These are phyloP conservation scores for Cladosporium halotolerans DNA, from an alignment of 2,329 filamentous ascomycete genomes.

Conservation along the genomic window DNA sequence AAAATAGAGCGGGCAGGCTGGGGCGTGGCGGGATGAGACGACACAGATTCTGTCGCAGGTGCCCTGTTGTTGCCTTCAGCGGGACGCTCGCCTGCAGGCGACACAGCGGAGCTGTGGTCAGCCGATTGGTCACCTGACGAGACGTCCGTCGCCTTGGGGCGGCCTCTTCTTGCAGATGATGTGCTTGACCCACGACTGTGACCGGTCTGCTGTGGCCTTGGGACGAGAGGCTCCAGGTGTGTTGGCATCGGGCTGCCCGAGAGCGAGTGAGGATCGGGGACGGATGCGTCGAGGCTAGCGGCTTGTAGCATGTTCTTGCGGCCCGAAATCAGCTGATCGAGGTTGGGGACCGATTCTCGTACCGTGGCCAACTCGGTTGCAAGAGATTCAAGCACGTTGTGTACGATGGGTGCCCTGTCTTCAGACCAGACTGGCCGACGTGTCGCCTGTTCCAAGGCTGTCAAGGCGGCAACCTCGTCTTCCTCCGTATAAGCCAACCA, in stretches of 20 bases:
- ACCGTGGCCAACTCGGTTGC: slow-evolving; percentile 38
- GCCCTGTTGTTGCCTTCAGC: slow-evolving; percentile 4
- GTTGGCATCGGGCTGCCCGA: slow-evolving; percentile 16
- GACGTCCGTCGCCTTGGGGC: slow-evolving; percentile 16
- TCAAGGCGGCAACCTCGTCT: slow-evolving; percentile 28
- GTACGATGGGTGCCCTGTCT: slow-evolving; percentile 33
- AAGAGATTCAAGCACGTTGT: slow-evolving; percentile 38
- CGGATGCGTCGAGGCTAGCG: slow-evolving; percentile 35
- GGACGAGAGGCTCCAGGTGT: neutral
- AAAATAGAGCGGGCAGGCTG: slow-evolving; percentile 18
- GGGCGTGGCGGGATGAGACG: neutral
- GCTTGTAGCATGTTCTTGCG: slow-evolving; percentile 46
- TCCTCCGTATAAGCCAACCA: slow-evolving; percentile 29
- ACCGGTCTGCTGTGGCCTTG: slow-evolving; percentile 7
- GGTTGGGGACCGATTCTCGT: slow-evolving; percentile 38
- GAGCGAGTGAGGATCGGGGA: slow-evolving; percentile 19
- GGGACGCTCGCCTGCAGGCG: slow-evolving; percentile 7
- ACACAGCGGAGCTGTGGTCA: slow-evolving; percentile 13
- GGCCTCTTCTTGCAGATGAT: slow-evolving; percentile 17
- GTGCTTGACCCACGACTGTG: slow-evolving; percentile 20
- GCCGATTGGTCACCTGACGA: slow-evolving; percentile 11
- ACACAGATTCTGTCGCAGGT: slow-evolving; percentile 11
- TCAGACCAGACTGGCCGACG: slow-evolving; percentile 32
- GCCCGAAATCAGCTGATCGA: slow-evolving; percentile 43
- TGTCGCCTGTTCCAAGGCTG: slow-evolving; percentile 26